Conservation (phyloP, 169 alveolate species). For the Amoebophrya sp. region DNA sequence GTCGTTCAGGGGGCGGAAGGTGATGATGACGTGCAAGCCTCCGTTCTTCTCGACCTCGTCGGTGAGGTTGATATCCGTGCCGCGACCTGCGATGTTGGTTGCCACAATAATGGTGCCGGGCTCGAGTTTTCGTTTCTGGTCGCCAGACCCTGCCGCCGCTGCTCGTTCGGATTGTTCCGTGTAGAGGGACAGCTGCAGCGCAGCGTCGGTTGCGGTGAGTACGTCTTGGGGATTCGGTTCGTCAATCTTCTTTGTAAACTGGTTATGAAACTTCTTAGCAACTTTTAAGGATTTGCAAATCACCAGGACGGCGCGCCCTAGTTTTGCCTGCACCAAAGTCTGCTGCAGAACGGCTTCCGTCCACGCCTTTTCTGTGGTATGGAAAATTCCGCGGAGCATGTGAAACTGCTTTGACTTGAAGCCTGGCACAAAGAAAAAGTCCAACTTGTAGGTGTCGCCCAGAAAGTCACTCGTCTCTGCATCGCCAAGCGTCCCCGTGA, state of each 20-base stretch:
- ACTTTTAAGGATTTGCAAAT: background rate
- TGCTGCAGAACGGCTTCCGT: too few relatives aligned
- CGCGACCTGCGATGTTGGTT: constrained; percentile 25
- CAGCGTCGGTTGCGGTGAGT: background rate
- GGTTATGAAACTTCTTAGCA: background rate
- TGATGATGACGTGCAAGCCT: background rate
- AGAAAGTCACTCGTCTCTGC: background rate
- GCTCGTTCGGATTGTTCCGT: too few relatives aligned
- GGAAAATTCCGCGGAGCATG: too few relatives aligned
- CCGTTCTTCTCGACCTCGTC: background rate
- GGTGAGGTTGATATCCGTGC: background rate
- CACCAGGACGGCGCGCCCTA: background rate
- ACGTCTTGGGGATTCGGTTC: background rate
- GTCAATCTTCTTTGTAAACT: background rate
- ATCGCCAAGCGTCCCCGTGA: background rate
- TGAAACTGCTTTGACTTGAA: too few relatives aligned
- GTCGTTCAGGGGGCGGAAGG: background rate
- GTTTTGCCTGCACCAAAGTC: too few relatives aligned
- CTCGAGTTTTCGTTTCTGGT: background rate
- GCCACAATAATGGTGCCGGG: background rate
- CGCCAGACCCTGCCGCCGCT: too few relatives aligned
- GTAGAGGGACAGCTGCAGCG: background rate
- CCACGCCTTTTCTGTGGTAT: too few relatives aligned
- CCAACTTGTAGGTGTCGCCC: background rate
- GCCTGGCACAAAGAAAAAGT: constrained; percentile 15